Evolutionary conservation across 169 alveolate species (phyloP).

Genomic region (Plasmodium ovale): DNA sequence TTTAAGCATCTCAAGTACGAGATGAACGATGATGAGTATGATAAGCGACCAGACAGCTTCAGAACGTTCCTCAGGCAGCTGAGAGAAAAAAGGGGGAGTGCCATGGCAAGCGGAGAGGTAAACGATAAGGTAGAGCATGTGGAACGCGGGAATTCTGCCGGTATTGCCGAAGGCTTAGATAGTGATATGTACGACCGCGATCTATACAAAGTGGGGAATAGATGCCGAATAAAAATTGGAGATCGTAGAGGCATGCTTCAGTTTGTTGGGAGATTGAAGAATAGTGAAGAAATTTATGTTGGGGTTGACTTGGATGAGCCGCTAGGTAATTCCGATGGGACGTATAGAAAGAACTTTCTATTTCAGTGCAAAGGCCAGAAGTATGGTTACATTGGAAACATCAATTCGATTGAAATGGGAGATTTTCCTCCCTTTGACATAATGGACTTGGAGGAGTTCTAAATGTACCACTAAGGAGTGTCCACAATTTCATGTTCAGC

Average conservation of each 20-base stretch:
- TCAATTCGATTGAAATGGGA: conserved; percentile 88
- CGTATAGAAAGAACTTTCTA: conserved; percentile 79
- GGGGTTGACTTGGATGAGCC: conserved; percentile 94
- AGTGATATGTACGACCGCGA: conserved; percentile 42
- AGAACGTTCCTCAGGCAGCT: conserved; percentile 86
- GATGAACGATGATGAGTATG: conserved; percentile 92
- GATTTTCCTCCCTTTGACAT: conserved; percentile 92
- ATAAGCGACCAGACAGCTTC: conserved; percentile 85
- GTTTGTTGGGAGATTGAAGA: conserved; percentile 77
- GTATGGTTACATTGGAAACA: conserved; percentile 88
- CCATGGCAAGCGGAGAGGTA: background rate
- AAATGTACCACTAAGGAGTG: no score
- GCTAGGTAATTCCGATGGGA: conserved; percentile 91
- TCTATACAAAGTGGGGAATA: conserved; percentile 60
- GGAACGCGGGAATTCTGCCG: background rate
- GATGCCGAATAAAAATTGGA: conserved; percentile 77
- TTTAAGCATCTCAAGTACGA: conserved; percentile 80
- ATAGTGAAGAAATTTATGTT: conserved; percentile 75
- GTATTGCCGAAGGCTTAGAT: background rate
- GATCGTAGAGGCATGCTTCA: conserved; percentile 76
- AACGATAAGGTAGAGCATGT: background rate
- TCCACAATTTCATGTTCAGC: no score
- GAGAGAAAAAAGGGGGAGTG: conserved; percentile 22
- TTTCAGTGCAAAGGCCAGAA: conserved; percentile 87
- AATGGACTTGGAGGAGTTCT: conserved; percentile 84